Evolutionary conservation across 75 land plant genomes (phyloP).

Genomic region (Gnetum montanum): DNA sequence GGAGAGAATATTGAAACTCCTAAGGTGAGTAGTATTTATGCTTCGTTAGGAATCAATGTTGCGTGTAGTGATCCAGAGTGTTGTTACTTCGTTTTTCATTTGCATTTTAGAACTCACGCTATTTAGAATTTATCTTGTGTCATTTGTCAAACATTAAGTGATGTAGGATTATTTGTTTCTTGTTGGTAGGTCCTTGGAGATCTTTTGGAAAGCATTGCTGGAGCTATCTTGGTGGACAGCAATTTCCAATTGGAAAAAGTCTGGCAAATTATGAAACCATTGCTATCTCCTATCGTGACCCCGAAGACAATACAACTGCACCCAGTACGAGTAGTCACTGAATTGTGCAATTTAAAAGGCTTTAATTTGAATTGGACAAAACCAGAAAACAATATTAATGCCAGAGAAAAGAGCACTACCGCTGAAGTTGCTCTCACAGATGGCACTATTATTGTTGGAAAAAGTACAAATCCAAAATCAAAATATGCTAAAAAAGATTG

Average conservation of each 20-base stretch:
- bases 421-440: slow-evolving; percentile 46
- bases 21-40: slow-evolving; percentile 12
- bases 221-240: slow-evolving; percentile 40
- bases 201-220: slow-evolving; percentile 44
- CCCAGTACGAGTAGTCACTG: slow-evolving; percentile 30
- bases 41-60: neutral
- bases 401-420: slow-evolving; percentile 26
- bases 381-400: slow-evolving; percentile 15
- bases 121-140: neutral
- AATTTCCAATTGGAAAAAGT: slow-evolving; percentile 25
- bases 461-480: slow-evolving; percentile 22
- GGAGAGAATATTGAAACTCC: slow-evolving; percentile 27
- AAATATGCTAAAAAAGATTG: slow-evolving; percentile 68
- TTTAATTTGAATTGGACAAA: slow-evolving; percentile 16
- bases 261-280: slow-evolving; percentile 36
- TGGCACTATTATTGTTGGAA: slow-evolving; percentile 19
- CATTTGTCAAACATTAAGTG: neutral
- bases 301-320: slow-evolving; percentile 34
- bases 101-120: neutral
- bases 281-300: slow-evolving; percentile 37
- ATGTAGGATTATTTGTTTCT: neutral
- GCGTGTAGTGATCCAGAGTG: neutral
- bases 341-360: slow-evolving; percentile 18
- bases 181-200: slow-evolving; percentile 20
- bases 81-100: neutral